A percentile compares a stretch with the other conserved stretches of the same genome.
Conservation (phyloP, 2,329 filamentous ascomycete genomes). For the Beauveria australis region DNA sequence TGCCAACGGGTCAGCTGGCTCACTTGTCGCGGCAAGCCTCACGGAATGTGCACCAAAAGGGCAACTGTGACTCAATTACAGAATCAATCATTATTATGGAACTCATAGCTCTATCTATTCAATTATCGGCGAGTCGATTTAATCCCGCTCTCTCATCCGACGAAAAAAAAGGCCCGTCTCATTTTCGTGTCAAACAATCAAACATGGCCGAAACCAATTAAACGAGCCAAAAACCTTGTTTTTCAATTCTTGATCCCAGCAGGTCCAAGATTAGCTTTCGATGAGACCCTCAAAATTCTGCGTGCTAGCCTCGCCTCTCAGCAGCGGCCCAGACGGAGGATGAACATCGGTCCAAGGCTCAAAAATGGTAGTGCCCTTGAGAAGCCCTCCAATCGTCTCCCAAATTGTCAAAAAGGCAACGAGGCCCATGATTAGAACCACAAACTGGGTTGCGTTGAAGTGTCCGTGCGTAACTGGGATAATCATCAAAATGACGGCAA, state of each 20-base stretch:
- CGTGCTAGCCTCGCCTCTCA: constrained; percentile 11
- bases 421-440: constrained; percentile 34
- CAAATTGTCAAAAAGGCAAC: constrained; percentile 34
- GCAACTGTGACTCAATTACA: constrained; percentile 6
- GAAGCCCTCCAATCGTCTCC: constrained; percentile 33
- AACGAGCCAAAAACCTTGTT: too few species aligned
- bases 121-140: background rate
- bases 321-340: constrained; percentile 16
- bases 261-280: background rate
- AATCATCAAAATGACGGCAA: constrained; percentile 25
- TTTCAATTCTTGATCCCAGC: background rate
- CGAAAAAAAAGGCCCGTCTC: background rate
- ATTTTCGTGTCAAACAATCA: background rate
- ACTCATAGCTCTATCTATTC: background rate
- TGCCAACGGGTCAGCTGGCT: background rate
- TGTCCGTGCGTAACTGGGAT: constrained; percentile 27
- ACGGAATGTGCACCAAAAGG: background rate
- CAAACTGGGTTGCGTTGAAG: constrained; percentile 25
- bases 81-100: background rate
- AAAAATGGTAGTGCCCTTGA: constrained; percentile 22
- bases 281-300: constrained; percentile 13
- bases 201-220: too few species aligned
- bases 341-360: constrained; percentile 25
- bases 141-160: background rate
- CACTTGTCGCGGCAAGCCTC: background rate